Evolutionary conservation across 768 basidiomycete species (phyloP), one percentile per base, ranked within the genome.

Genomic region (Holtermannia corniformis): DNA sequence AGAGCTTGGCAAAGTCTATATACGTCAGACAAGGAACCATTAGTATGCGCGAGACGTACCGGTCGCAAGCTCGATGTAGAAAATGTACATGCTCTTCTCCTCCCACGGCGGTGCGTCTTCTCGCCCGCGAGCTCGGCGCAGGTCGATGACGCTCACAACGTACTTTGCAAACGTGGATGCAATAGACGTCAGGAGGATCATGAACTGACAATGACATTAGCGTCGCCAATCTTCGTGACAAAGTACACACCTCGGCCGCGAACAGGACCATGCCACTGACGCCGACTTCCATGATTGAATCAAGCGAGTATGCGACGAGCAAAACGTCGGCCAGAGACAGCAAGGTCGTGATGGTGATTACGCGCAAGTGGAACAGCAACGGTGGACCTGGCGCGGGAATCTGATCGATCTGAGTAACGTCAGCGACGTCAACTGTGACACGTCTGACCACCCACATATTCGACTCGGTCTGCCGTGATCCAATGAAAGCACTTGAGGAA

Each of bases 401-500:
- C 75, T 99, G 95, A 65, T 99, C 95, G 91, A 99, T 97, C 93
- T 99, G 62, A 37, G 32, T 37, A 37, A 37, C 16, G 10, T 7
- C 10, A 37, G 16, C 16, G 32, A 7, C 32, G 22, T 23, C 12
- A 26, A 11, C 5, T 26, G 24, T 21, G 21, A 23, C 7, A 12
- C 12, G 19, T 20, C 1, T 1, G 20, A 22, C 1, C 1, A 68
- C 80, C 62, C 56, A 93, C 93, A 81, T 88, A 92, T 80, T 99
- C 95, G 49, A 99, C 86, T 46, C 95, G 81, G 72, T 97, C 95
- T 4, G 83, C 81, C 52, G 92, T 82, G 26, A 99, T 79, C 95
- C 95, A 99, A 70, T 99, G 95, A 74, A 97, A 97, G 44, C 89
- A 91, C 70, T 96, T 97, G 60, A 95, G 79, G 60, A 95, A 93